Base-by-base conservation (phyloP, 768 basidiomycete genomes). In the Amanita pseudoporphyria region DNA sequence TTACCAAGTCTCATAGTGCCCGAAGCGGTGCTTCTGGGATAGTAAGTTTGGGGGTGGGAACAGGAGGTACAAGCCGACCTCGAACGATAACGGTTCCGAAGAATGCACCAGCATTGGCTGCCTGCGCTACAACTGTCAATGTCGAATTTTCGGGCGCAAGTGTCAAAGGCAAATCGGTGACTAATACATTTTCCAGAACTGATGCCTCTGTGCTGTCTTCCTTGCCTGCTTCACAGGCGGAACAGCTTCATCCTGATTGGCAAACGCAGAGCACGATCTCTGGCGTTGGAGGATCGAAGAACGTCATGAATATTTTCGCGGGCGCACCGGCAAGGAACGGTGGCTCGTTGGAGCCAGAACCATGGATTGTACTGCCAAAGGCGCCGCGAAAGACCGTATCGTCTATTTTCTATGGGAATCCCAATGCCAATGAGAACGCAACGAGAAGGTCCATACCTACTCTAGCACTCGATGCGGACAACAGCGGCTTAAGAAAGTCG, bases 91-190 rank as follows among this genome's bases (percentile, higher is more conserved):
- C 45, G 33, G 83, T 81, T 19, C 88, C 85, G 2, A 98, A 98
- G 62, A 74, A 86, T 22, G 78, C 79, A 1, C 86, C 94, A 2
- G 90, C 88, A 9, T 77, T 92, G 26, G 82, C 86, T 9, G 90
- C 96, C 9, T 89, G 88, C 18, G 73, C 87, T 2, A 94, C 88
- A 43, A 93, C 91, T 1, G 94, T 98, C 57, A 96, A 93, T 52
- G 95, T 99, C 49, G 94, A 96, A 70, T 98, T 97, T 65, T 87
- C 82, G 3, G 84, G 87, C 3, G 67, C 77, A 1, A 86, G 66
- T 41, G 65, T 67, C 1, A 39, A 39, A 39, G 69, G 69, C 24
- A 58, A 71, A 48, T 64, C 67, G 1, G 68, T 70, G 9, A 73
- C 70, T 12, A 71, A 65, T 53, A 68, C 68, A 5, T 57, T 66